phyloP scores from a whole-genome alignment of 192 early-diverging fungal genomes.

The Pilobolus umbonatus region DNA sequence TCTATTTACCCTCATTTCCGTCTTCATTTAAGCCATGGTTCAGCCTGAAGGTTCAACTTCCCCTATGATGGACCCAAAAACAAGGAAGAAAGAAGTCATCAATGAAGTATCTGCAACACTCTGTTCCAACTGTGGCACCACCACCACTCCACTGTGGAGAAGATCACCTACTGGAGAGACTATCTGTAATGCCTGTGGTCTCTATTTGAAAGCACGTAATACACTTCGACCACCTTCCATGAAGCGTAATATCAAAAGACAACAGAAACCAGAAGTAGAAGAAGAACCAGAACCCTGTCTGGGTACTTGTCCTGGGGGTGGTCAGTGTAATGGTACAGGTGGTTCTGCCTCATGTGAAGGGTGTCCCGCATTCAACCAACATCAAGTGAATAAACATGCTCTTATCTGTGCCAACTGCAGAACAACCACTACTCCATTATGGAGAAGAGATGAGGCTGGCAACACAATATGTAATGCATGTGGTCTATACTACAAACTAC shows the following conservation, averaged over 20 bases:
- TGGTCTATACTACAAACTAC: constrained; percentile 86
- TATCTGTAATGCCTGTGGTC: constrained; percentile 94
- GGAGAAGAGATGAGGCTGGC: constrained; percentile 69
- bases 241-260: background rate
- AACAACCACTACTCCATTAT: constrained; percentile 75
- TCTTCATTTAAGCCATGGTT: no score
- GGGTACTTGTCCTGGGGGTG: constrained; percentile 71
- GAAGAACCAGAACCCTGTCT: background rate
- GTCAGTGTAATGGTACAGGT: constrained; percentile 71
- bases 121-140: constrained; percentile 89
- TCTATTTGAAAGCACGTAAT: constrained; percentile 51
- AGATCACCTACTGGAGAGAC: constrained; percentile 80
- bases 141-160: constrained; percentile 90
- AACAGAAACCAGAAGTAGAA: background rate
- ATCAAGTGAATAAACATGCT: constrained; percentile 46
- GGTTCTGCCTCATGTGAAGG: constrained; percentile 68
- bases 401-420: constrained; percentile 70
- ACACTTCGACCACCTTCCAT: constrained; percentile 45
- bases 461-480: constrained; percentile 83
- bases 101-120: constrained; percentile 42
- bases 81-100: background rate
- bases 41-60: no score
- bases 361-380: constrained; percentile 64
- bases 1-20: no score
- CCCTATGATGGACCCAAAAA: no score